phyloP scores from a whole-genome alignment of 768 basidiomycete genomes.

The Paxillus ammoniavirescens region DNA sequence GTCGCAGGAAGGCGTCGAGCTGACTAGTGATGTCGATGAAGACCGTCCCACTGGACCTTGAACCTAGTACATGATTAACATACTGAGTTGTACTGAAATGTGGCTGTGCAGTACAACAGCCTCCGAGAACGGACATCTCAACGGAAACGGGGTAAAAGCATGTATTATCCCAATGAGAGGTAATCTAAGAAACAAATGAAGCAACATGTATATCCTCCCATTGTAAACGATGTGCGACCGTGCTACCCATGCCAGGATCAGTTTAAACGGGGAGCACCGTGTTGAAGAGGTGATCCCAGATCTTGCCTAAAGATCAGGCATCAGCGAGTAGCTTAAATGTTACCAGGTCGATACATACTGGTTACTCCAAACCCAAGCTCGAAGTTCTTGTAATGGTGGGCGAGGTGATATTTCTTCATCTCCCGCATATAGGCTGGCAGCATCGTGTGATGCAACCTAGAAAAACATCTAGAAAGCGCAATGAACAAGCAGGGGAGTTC shows the following conservation, averaged over 20 bases:
- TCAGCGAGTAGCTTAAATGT: neutral
- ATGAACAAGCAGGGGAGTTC: conserved; percentile 1
- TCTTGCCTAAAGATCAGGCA: conserved; percentile 56
- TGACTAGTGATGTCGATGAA: neutral
- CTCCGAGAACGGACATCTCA: no score
- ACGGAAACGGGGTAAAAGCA: neutral
- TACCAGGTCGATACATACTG: conserved; percentile 44
- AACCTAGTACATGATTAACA: no score
- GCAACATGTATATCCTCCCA: neutral
- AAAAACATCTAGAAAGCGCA: conserved; percentile 10
- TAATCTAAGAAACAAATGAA: conserved; percentile 11
- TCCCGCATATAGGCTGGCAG: conserved; percentile 84
- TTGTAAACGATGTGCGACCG: neutral
- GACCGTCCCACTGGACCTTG: neutral
- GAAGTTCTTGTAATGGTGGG: conserved; percentile 98
- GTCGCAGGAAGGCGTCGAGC: neutral
- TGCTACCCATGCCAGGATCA: no score
- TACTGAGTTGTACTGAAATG: neutral
- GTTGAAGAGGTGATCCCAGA: conserved; percentile 93
- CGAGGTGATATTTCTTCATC: conserved; percentile 97
- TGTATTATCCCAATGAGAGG: conserved; percentile 9
- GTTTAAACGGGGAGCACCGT: conserved; percentile 67
- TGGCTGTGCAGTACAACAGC: neutral
- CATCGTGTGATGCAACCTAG: conserved; percentile 78
- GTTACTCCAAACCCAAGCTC: conserved; percentile 97